Evolutionary conservation across 2,329 filamentous ascomycete genomes (phyloP).

Genomic region (Didymellaceae sp.): DNA sequence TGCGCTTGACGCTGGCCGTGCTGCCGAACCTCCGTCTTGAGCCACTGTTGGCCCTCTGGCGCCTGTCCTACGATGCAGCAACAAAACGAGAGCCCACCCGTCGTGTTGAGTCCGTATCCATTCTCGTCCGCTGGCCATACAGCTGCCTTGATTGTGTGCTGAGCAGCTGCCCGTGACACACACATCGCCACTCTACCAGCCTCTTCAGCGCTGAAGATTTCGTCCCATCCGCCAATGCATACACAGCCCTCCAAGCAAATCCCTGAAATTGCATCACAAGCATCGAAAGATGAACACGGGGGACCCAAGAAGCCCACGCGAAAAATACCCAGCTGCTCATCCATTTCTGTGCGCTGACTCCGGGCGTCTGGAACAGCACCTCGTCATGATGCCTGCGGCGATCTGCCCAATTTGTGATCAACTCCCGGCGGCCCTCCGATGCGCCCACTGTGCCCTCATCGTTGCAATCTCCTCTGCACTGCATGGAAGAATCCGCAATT

Average conservation of each 20-base stretch:
- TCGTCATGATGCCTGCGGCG: constrained; percentile 14
- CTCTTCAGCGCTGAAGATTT: neutral
- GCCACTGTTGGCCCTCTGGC: neutral
- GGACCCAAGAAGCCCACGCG: constrained; percentile 13
- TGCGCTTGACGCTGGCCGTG: constrained; percentile 14
- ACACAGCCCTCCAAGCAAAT: neutral
- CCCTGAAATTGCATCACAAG: constrained; percentile 17
- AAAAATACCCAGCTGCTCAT: constrained; percentile 11
- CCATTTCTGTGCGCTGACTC: constrained; percentile 13
- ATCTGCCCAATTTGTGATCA: constrained; percentile 12
- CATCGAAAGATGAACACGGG: constrained; percentile 11
- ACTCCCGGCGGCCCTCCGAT: constrained; percentile 14
- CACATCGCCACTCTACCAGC: neutral
- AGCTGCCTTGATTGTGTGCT: neutral
- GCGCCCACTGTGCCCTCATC: constrained; percentile 5
- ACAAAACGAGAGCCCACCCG: neutral
- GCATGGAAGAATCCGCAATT: constrained; percentile 8
- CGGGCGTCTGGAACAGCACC: constrained; percentile 16
- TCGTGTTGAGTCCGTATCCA: neutral
- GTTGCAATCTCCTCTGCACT: constrained; percentile 13
- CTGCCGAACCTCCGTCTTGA: constrained; percentile 19
- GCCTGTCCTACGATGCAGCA: neutral
- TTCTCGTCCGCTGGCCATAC: neutral
- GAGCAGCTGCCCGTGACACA: neutral
- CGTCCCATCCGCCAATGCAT: neutral